Percentiles rank a stretch among this genome's conserved stretches.
Conservation (phyloP, 441 rosid species). For the Erodium chrysanthum region DNA sequence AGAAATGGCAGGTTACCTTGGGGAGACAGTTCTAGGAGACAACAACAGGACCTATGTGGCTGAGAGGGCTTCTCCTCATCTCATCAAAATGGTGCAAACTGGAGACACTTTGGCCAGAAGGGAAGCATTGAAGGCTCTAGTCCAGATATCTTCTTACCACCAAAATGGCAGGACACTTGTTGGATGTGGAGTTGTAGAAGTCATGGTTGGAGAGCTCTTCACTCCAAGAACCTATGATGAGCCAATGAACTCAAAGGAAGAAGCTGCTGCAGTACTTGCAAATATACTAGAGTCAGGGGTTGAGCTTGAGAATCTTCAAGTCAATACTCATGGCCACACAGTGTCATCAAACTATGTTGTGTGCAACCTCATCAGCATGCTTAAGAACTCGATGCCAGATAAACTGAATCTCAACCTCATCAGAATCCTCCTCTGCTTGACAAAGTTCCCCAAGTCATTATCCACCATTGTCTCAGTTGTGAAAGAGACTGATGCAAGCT, state of each 20-base stretch:
- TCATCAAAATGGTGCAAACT: conserved; percentile 50
- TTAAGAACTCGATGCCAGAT: conserved; percentile 58
- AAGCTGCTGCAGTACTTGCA: conserved; percentile 69
- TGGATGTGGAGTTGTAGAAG: conserved; percentile 46
- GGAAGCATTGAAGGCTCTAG: conserved; percentile 59
- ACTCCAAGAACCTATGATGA: conserved; percentile 41
- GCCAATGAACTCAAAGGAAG: conserved; percentile 50
- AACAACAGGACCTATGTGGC: conserved; percentile 54
- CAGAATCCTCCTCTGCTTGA: conserved; percentile 55
- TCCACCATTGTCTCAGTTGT: conserved; percentile 45
- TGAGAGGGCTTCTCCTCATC: conserved; percentile 56
- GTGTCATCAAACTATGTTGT: conserved; percentile 57
- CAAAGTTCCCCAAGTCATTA: conserved; percentile 47
- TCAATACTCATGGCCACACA: conserved; percentile 54
- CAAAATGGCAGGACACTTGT: conserved; percentile 47
- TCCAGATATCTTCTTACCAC: conserved; percentile 53
- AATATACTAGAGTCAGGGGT: conserved; percentile 62
- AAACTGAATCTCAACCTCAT: conserved; percentile 56
- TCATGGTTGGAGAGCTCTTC: conserved; percentile 67
- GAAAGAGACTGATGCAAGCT: conserved; percentile 64
- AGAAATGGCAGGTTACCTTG: conserved; percentile 62
- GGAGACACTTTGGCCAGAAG: conserved; percentile 41
- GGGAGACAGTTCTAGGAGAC: conserved; percentile 52
- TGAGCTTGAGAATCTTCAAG: conserved; percentile 46
- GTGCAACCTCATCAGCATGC: conserved; percentile 54